A percentile compares a stretch with the other conserved stretches of the same genome.
phyloP scores from a whole-genome alignment of 345 rosid species.

The Kernera saxatilis region DNA sequence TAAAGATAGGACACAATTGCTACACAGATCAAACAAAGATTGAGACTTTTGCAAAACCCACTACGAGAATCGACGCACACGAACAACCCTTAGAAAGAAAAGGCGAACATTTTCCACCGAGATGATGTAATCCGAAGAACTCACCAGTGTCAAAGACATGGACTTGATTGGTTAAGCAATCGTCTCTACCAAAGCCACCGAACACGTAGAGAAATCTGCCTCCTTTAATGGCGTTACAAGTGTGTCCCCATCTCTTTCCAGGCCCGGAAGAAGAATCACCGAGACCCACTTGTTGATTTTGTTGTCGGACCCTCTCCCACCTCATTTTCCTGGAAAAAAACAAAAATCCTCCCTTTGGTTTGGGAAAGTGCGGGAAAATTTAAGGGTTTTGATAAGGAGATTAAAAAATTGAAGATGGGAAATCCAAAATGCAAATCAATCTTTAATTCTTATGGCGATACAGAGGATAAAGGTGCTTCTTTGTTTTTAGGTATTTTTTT shows the following conservation, averaged over 20 bases:
- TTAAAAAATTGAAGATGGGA: slow-evolving; percentile 9
- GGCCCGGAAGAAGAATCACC: slow-evolving; percentile 46
- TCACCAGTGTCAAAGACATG: slow-evolving; percentile 85
- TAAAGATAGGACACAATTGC: not conserved
- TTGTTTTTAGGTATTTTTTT: not conserved
- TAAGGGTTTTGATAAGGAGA: slow-evolving; percentile 4
- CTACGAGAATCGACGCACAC: not conserved
- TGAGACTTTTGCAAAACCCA: slow-evolving; percentile 9
- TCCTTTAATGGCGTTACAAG: slow-evolving; percentile 84
- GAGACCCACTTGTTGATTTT: slow-evolving; percentile 20
- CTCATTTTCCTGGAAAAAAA: slow-evolving; percentile 40
- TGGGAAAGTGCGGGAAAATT: slow-evolving; percentile 32
- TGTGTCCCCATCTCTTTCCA: slow-evolving; percentile 97
- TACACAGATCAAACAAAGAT: slow-evolving; percentile 13
- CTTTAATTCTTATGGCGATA: slow-evolving; percentile 9
- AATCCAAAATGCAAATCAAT: slow-evolving; percentile 5
- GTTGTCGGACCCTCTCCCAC: slow-evolving; percentile 56
- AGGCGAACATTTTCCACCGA: not conserved
- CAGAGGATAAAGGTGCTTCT: slow-evolving; percentile 30
- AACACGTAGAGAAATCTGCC: slow-evolving; percentile 83
- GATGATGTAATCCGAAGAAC: slow-evolving; percentile 7
- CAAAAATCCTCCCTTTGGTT: slow-evolving; percentile 2
- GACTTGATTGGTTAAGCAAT: slow-evolving; percentile 87
- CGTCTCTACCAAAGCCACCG: slow-evolving; percentile 79
- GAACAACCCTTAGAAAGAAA: not conserved